Base-by-base conservation (phyloP, 352 stramenopile genomes). In the Pythium graminicola region DNA sequence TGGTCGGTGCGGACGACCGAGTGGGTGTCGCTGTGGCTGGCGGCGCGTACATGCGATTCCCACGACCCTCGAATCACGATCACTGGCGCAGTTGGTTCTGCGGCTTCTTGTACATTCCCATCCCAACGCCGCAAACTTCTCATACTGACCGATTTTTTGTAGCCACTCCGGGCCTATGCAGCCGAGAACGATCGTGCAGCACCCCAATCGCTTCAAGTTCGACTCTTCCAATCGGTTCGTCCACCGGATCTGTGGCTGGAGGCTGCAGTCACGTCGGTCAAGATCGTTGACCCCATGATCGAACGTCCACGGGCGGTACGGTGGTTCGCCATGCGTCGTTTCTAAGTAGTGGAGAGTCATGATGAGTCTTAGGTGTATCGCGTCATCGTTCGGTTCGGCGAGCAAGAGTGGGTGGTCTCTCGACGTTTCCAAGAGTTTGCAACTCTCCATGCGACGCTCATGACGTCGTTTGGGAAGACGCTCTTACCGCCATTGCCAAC, bases 391-490 rank as follows among this genome's bases (percentile, higher is more conserved):
- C 43, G 43, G 6, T 58, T 81, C 14, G 60, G 61, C 11, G 49
- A 69, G 16, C 46, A 81, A 32, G 60, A 51, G 16, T 86, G 76
- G 76, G 47, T 57, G 27, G 72, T 85, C 23, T 33, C 64, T 4
- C 54, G 69, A 26, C 63, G 76, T 19, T 85, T 72, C 53, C 60
- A 69, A 9, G 67, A 76, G 9, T 85, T 85, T 62, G 60, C 48
- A 4, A 40, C 50, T 19, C 65, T 86, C 0, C 70, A 84, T 24
- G 22, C 48, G 13, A 9, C 53, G 36, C 46, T 62, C 5, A 6
- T 19, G 4, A 20, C 5, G n/a, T n/a, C 20, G 3, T 19, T 27
- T 14, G 28, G 17, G 14, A 4, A 7, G 3, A 9, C 11, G 1
- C 0, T 45, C 17, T 50, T 83, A 7, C 72, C 76, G 4, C 14